Evolutionary conservation across 345 rosid species (phyloP).

Genomic region (Lepidium africanum): DNA sequence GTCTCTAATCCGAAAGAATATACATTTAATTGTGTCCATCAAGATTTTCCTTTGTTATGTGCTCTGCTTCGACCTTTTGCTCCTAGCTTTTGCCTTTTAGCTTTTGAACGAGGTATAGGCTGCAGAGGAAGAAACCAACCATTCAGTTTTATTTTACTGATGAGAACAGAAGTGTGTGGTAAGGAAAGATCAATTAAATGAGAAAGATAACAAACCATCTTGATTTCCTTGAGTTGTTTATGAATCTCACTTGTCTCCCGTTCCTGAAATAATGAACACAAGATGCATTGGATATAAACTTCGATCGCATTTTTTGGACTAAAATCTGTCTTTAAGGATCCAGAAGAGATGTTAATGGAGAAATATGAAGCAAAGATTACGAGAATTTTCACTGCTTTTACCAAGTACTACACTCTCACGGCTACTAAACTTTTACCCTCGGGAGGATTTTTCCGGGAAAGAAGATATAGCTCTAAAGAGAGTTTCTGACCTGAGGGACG

Average conservation of each 20-base stretch:
- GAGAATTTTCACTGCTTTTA: not conserved
- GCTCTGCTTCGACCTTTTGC: not conserved
- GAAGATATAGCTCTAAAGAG: not conserved
- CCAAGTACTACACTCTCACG: conserved; percentile 1
- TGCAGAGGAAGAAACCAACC: conserved; percentile 23
- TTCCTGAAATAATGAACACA: conserved; percentile 48
- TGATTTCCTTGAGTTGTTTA: conserved; percentile 68
- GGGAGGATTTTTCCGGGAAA: not conserved
- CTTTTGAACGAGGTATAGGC: conserved; percentile 48
- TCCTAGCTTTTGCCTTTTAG: conserved; percentile 34
- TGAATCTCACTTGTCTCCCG: conserved; percentile 70
- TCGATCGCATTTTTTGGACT: not conserved
- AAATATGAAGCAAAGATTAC: conserved; percentile 5
- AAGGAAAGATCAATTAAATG: not conserved
- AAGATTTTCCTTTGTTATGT: conserved; percentile 1
- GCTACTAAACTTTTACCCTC: not conserved
- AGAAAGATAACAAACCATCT: conserved; percentile 43
- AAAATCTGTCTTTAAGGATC: not conserved
- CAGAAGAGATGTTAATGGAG: not conserved
- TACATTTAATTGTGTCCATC: not conserved
- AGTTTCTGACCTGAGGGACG: conserved; percentile 62
- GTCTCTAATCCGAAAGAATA: not conserved
- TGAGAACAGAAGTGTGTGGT: not conserved
- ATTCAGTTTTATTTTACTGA: not conserved
- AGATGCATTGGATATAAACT: conserved; percentile 1